Evolutionary conservation across 495 filamentous ascomycete genomes (phyloP), one percentile per base, ranked within the genome.

Genomic region (Penicillium bialowiezense): DNA sequence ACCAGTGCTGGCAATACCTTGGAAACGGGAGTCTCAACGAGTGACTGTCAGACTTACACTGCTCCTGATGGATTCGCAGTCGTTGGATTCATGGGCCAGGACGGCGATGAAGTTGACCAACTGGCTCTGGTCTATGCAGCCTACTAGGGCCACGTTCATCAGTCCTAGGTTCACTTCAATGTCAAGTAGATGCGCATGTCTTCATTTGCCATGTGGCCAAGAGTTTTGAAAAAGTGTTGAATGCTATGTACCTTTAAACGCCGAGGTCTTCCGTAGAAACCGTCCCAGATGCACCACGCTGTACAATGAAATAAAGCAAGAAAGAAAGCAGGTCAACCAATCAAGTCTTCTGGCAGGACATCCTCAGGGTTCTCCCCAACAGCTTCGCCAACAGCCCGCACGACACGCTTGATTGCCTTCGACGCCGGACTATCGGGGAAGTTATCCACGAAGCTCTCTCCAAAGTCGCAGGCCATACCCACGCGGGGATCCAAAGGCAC

Each of bases 401-500:
- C 92, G 20, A 97, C 89, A 23, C 68, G 69, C 69, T 79, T 83
- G 26, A 96, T 77, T 3, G 90, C 90, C 50, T 72, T 73, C 56
- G 87, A 91, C 2, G 91, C 91, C 21, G 92, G 91, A 55, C 89
- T 95, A 52, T 97, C 92, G 0, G 92, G 89, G 65, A 87, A 98
- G 35, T 81, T 80, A 48, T 97, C 91, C 56, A 97, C 89, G 69
- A 97, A 97, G 64, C 90, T 96, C 79, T 97, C 95, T 1, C 93
- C 93, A 69, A 87, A 96, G 63, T 98, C 93, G 59, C 91, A 95
- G 3, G 90, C 84, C 87, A 96, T 95, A 1, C 93, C 91, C 44
- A 98, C 91, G 39, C 92, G 75, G 4, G 93, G 92, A 56, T 98
- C 93, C 36, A 98, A 70, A 31, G 93, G 93, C n/a, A 98, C 91